Percentiles rank a stretch among this genome's conserved stretches.
phyloP scores from a whole-genome alignment of 257 asterid genomes.

The Jaltomata sinuosa region DNA sequence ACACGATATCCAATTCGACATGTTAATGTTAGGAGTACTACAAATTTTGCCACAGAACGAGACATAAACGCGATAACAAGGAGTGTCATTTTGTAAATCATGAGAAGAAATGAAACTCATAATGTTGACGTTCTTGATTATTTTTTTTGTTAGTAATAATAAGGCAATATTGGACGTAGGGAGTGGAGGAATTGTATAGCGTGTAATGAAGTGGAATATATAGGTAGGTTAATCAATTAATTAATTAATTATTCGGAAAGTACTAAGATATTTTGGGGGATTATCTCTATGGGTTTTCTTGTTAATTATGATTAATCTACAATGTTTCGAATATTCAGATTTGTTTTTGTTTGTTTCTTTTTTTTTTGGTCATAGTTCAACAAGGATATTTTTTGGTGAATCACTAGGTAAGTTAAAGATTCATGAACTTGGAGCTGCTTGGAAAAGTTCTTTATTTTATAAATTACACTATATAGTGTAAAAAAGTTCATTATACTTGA shows the following conservation, averaged over 20 bases:
- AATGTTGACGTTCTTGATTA: background rate
- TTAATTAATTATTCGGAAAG: constrained; percentile 9
- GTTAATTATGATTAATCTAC: constrained; percentile 4
- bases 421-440: background rate
- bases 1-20: constrained; percentile 38
- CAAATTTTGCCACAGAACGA: constrained; percentile 25
- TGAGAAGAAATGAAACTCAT: constrained; percentile 27
- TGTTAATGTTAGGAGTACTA: background rate
- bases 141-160: background rate
- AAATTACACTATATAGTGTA: too few relatives aligned
- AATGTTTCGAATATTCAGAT: background rate
- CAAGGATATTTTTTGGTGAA: background rate
- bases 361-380: background rate
- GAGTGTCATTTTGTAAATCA: background rate
- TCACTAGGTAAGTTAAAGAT: background rate
- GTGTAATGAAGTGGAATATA: constrained; percentile 2
- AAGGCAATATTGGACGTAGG: background rate
- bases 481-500: too few relatives aligned
- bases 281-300: constrained; percentile 31
- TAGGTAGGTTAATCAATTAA: background rate
- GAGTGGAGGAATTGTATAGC: constrained; percentile 13
- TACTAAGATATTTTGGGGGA: constrained; percentile 24
- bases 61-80: constrained; percentile 22
- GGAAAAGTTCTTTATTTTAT: background rate
- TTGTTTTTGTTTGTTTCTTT: too few relatives aligned